Conservation (phyloP, 2,329 filamentous ascomycete species). For the Didymella exigua region DNA sequence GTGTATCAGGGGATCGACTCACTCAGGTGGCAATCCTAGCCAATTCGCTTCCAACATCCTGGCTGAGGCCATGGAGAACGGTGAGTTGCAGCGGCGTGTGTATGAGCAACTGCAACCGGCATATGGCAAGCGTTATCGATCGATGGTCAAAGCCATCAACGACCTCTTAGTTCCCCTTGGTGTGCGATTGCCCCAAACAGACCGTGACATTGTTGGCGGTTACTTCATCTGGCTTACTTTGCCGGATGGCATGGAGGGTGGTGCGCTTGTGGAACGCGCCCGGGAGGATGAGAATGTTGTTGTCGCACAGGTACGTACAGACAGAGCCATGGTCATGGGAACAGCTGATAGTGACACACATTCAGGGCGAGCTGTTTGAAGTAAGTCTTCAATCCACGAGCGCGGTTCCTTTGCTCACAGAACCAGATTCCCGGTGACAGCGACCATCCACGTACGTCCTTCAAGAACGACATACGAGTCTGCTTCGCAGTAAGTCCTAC, state of each 20-base stretch:
- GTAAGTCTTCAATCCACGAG: slow-evolving; percentile 20
- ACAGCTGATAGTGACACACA: slow-evolving; percentile 23
- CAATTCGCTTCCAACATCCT: slow-evolving; percentile 65
- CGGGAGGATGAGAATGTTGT: slow-evolving; percentile 68
- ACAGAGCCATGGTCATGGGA: slow-evolving; percentile 9
- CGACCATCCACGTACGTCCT: slow-evolving; percentile 54
- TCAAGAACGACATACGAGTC: slow-evolving; percentile 57
- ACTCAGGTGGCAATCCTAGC: slow-evolving; percentile 65
- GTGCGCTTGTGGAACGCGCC: slow-evolving; percentile 63
- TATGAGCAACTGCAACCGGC: slow-evolving; percentile 59
- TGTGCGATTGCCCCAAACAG: slow-evolving; percentile 55
- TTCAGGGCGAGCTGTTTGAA: slow-evolving; percentile 72
- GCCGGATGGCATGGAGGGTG: slow-evolving; percentile 59
- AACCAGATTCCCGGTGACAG: slow-evolving; percentile 53
- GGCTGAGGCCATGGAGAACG: slow-evolving; percentile 59
- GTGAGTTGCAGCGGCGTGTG: slow-evolving; percentile 61
- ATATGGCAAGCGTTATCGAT: slow-evolving; percentile 60
- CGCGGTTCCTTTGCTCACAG: slow-evolving; percentile 16
- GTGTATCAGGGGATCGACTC: slow-evolving; percentile 58
- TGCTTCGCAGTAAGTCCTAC: slow-evolving; percentile 39
- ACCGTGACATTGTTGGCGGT: slow-evolving; percentile 68
- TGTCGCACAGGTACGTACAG: slow-evolving; percentile 58
- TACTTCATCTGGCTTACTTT: slow-evolving; percentile 85
- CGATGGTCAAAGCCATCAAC: slow-evolving; percentile 65
- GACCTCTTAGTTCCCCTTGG: slow-evolving; percentile 67